Base-by-base conservation (phyloP, 163 green algal species). In the Scenedesmus sp. region DNA sequence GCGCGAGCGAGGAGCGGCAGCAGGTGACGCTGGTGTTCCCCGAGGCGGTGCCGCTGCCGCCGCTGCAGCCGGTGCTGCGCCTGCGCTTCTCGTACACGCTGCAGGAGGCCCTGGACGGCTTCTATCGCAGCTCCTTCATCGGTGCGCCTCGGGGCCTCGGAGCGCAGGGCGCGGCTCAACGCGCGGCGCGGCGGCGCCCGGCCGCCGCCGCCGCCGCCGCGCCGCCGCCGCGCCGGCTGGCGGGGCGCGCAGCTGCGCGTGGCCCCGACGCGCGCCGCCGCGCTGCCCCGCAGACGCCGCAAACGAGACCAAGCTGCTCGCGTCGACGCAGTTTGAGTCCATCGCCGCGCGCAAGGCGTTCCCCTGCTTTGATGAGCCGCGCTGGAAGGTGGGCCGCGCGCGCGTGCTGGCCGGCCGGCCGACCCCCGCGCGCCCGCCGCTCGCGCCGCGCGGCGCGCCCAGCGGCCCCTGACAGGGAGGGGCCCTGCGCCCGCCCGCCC, bases 321-420 rank as follows among this genome's bases (percentile, higher is more conserved):
- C 88, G 0, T 87, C 85, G 4, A 97, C 95, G 0, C 93, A 98
- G 77, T 96, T 98, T 80, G 93, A 98, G 87, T 81, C 91, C 3
- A 88, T 88, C 1, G 70, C 87, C 6, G 95, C 95, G 11, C 88
- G 94, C 63, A 87, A 89, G 72, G 93, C 94, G 14, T 95, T 98
- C 67, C 95, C 95, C 1, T 98, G 95, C 87, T 98, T 97, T 73
- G 95, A 98, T 82, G 95, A 98, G 85, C 95, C 95, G 3, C 75
- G 78, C 0, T 67, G 94, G 28, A 97, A 97, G 91, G 92, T 90
- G 44, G 0, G 66, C 45, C 31, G n/a, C 26, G n/a, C n/a, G n/a
- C n/a, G n/a, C n/a, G n/a, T n/a, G n/a, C n/a, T n/a, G n/a, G n/a
- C n/a, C n/a, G n/a, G n/a, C n/a, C n/a, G n/a, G n/a, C n/a, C n/a